Base-by-base conservation (phyloP, 2,329 filamentous ascomycete species). In the Talaromyces atroroseus region DNA sequence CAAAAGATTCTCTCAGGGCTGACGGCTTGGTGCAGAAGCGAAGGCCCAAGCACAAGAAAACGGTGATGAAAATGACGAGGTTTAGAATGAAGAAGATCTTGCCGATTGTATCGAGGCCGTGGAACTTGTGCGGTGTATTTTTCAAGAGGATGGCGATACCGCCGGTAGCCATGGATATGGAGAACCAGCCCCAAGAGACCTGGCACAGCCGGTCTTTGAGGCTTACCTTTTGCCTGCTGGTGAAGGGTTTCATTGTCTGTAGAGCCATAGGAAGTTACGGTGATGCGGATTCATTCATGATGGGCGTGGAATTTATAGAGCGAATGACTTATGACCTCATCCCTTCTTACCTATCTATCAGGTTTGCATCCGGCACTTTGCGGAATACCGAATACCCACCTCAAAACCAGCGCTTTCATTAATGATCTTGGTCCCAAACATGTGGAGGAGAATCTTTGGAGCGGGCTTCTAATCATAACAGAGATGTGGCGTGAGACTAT, bases 151-250 rank as follows among this genome's bases (percentile, higher is more conserved):
- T 85, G 5, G 83, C 82, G 58, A 84, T 74, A 0, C 81, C 81
- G 5, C 81, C 81, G 0, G 81, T 84, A 1, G 81, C 81, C 81
- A 84, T 86, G 1, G 82, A 84, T 70, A 85, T 75, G 16, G 88
- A 89, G 65, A 91, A 92, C 79, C 85, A 92, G 0, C 88, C 90
- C 89, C 89, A 92, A 1, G 83, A 85, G 61, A 84, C 80, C 70
- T 86, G 83, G 51, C 79, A 72, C 46, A 85, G 78, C n/a, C 83
- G 72, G 61, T 82, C 74, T 60, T 74, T 78, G 73, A 80, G 82
- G 46, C 70, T 66, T 20, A 81, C 66, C 16, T 14, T 63, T 16
- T 16, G 32, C 14, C 32, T 36, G 5, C 32, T 10, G 12, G 59
- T 5, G 60, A 58, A 14, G 66, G 24, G 20, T 46, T 26, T 12